phyloP scores from a whole-genome alignment of 805 yeast species.

The Ogataea angusta region DNA sequence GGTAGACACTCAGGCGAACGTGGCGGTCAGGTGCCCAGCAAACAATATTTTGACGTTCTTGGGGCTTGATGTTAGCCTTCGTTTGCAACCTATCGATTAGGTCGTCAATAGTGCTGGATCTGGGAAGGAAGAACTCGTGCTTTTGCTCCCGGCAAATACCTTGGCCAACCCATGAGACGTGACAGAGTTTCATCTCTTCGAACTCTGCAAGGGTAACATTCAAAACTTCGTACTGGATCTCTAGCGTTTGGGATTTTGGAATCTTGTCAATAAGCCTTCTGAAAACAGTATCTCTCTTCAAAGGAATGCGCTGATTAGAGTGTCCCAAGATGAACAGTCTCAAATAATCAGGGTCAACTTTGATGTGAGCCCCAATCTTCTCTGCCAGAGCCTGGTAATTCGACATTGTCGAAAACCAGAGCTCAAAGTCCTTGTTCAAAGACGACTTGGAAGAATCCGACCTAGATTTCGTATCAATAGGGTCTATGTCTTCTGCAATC shows the following conservation, averaged over 20 bases:
- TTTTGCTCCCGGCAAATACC: slow-evolving; percentile 68
- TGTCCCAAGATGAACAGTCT: slow-evolving; percentile 62
- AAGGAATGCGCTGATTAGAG: slow-evolving; percentile 55
- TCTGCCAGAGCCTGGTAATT: slow-evolving; percentile 57
- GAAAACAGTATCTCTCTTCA: slow-evolving; percentile 36
- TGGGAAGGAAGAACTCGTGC: slow-evolving; percentile 68
- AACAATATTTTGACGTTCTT: slow-evolving; percentile 44
- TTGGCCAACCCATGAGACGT: slow-evolving; percentile 68
- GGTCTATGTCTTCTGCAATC: slow-evolving; percentile 33
- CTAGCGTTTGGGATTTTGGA: slow-evolving; percentile 40
- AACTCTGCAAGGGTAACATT: slow-evolving; percentile 71
- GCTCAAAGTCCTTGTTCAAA: slow-evolving; percentile 37
- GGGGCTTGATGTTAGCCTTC: slow-evolving; percentile 50
- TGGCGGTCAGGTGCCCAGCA: slow-evolving; percentile 52
- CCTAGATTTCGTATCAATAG: slow-evolving; percentile 13
- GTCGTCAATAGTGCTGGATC: slow-evolving; percentile 50
- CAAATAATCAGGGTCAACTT: slow-evolving; percentile 56
- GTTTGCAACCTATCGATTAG: slow-evolving; percentile 54
- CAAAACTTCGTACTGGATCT: slow-evolving; percentile 71
- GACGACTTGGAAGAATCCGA: slow-evolving; percentile 14
- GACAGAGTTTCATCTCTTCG: slow-evolving; percentile 69
- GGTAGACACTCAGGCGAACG: slow-evolving; percentile 29
- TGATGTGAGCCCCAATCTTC: slow-evolving; percentile 53
- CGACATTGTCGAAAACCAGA: slow-evolving; percentile 68
- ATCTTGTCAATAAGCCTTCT: slow-evolving; percentile 38